Percentiles rank a stretch among this genome's conserved stretches.
Evolutionary conservation across 1,284 basidiomycete genomes (phyloP).

Genomic region (Volvariella surrecta): DNA sequence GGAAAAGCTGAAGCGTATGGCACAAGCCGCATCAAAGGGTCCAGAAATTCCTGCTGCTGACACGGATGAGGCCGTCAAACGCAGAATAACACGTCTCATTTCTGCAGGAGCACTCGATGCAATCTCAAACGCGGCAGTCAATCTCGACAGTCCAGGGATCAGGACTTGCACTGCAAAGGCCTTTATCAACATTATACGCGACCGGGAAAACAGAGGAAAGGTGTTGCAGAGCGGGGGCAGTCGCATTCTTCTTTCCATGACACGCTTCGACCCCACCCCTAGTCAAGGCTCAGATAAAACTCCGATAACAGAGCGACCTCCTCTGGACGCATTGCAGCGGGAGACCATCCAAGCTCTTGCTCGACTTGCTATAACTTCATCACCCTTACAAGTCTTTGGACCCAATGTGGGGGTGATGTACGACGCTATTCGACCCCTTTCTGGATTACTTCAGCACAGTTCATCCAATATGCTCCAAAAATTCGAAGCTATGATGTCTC

Average conservation of each 20-base stretch:
- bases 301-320: conserved; percentile 15
- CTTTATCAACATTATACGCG: conserved; percentile 68
- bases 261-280: conserved; percentile 32
- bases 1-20: conserved; percentile 67
- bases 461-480: conserved; percentile 70
- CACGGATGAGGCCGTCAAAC: conserved; percentile 57
- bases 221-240: conserved; percentile 82
- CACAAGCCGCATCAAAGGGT: conserved; percentile 31
- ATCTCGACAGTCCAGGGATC: conserved; percentile 48
- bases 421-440: conserved; percentile 75
- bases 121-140: conserved; percentile 47
- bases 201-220: conserved; percentile 67
- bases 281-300: conserved; percentile 5
- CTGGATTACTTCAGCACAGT: conserved; percentile 59
- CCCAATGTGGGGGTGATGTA: conserved; percentile 70
- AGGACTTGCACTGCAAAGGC: conserved; percentile 44
- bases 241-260: conserved; percentile 61
- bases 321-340: conserved; percentile 42
- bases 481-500: conserved; percentile 92
- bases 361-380: conserved; percentile 87
- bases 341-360: conserved; percentile 83
- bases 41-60: neutral
- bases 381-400: conserved; percentile 86
- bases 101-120: conserved; percentile 56
- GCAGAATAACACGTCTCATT: conserved; percentile 48